phyloP scores from a whole-genome alignment of 257 asterid genomes.

The Rubia yunnanensis region DNA sequence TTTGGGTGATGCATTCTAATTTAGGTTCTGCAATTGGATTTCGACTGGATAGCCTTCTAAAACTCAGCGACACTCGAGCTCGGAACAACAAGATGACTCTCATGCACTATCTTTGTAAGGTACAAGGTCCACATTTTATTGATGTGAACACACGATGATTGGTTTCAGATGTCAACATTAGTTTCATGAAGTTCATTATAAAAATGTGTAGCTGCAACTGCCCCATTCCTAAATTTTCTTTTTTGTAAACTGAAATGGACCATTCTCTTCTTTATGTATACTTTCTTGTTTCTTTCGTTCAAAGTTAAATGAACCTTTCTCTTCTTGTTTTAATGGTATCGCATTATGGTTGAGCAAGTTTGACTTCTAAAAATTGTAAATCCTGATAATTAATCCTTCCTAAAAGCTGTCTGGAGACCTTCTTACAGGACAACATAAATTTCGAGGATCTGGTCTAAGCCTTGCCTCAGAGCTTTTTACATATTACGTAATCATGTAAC shows the following conservation, averaged over 20 bases:
- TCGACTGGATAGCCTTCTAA: slow-evolving; percentile 84
- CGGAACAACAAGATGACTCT: slow-evolving; percentile 77
- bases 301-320: not conserved
- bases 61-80: slow-evolving; percentile 79
- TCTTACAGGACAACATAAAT: not conserved
- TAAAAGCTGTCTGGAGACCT: not conserved
- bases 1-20: not conserved
- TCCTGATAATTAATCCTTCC: not conserved
- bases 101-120: slow-evolving; percentile 90
- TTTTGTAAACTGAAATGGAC: no score
- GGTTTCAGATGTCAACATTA: not conserved
- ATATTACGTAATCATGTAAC: not conserved
- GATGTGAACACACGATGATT: no score
- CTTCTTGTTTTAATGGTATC: not conserved
- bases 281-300: not conserved
- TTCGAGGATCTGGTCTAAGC: not conserved
- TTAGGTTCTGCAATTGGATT: slow-evolving; percentile 91
- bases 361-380: not conserved
- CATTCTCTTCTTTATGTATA: not conserved
- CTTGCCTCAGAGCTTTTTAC: no score
- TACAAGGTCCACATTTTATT: no score
- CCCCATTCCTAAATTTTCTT: no score
- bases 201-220: not conserved
- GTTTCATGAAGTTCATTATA: not conserved
- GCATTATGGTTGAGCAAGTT: not conserved